Conservation (phyloP, 805 yeast genomes). For the Teunomyces panamensis region DNA sequence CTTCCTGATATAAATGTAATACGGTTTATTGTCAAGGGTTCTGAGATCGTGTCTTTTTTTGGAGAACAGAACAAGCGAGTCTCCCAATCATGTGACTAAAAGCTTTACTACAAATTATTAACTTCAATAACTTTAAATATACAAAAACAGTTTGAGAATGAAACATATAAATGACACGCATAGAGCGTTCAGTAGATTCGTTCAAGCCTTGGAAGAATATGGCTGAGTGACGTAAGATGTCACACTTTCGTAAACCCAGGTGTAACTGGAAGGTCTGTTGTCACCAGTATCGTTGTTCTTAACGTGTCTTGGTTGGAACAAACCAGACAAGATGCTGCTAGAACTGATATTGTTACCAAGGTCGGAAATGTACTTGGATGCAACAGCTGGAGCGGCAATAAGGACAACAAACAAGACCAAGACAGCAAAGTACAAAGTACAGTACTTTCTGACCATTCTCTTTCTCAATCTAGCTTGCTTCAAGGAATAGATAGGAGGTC, state of each 20-base stretch:
- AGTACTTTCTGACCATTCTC: constrained; percentile 96
- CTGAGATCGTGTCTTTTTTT: constrained; percentile 1
- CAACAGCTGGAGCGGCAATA: constrained; percentile 91
- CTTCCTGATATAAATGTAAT: background rate
- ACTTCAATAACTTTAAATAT: constrained; percentile 6
- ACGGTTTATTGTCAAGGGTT: background rate
- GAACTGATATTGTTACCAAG: constrained; percentile 27
- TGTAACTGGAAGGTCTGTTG: constrained; percentile 31
- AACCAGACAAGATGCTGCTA: constrained; percentile 53
- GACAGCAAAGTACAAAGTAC: constrained; percentile 71
- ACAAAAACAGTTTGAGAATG: constrained; percentile 8
- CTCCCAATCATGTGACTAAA: background rate
- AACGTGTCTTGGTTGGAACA: constrained; percentile 86
- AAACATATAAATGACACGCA: constrained; percentile 4
- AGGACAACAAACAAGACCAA: constrained; percentile 68
- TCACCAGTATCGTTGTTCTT: constrained; percentile 81
- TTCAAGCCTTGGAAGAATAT: constrained; percentile 51
- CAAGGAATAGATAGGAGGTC: constrained; percentile 96
- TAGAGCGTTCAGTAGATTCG: background rate
- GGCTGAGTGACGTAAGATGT: constrained; percentile 50
- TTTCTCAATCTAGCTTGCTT: constrained; percentile 94
- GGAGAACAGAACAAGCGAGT: too few relatives aligned
- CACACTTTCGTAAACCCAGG: constrained; percentile 48
- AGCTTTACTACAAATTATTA: too few relatives aligned
- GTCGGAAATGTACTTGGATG: constrained; percentile 53